Evolutionary conservation across 306 rosid species (phyloP).

Genomic region (Urtica urens): DNA sequence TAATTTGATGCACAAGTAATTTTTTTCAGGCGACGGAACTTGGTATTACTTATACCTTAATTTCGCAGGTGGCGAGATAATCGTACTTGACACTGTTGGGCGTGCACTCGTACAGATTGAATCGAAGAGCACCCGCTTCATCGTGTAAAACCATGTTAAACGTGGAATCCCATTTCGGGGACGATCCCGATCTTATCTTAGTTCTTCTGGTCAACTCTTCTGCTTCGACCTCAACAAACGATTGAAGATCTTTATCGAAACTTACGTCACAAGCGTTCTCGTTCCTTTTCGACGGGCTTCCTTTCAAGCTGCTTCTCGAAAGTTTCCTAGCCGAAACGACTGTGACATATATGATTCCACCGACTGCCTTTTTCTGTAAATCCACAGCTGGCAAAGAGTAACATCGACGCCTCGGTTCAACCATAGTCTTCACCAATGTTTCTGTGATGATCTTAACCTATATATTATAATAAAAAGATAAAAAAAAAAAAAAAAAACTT

Average conservation of each 20-base stretch:
- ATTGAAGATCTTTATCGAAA: conserved; percentile 53
- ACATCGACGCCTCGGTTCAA: conserved; percentile 94
- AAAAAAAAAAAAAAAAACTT: background rate
- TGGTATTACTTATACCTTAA: conserved; percentile 45
- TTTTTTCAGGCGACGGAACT: background rate
- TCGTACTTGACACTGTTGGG: conserved; percentile 72
- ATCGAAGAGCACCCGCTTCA: conserved; percentile 55
- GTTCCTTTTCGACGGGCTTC: conserved; percentile 44
- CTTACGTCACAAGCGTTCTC: conserved; percentile 33
- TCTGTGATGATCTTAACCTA: conserved; percentile 77
- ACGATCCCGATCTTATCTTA: conserved; percentile 47
- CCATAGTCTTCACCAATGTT: conserved; percentile 78
- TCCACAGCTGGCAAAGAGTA: conserved; percentile 68
- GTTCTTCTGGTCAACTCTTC: conserved; percentile 77
- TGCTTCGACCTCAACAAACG: conserved; percentile 87
- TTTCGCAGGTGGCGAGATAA: conserved; percentile 76
- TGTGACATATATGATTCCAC: conserved; percentile 67
- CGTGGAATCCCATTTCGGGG: conserved; percentile 80
- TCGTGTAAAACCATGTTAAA: conserved; percentile 93
- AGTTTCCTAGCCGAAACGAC: conserved; percentile 74
- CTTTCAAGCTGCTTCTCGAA: conserved; percentile 51
- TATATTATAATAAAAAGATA: background rate
- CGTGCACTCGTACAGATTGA: conserved; percentile 56
- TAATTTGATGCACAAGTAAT: no score
- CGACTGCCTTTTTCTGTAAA: conserved; percentile 66